Base-by-base conservation (phyloP, 768 basidiomycete species). In the Trametes elegans region DNA sequence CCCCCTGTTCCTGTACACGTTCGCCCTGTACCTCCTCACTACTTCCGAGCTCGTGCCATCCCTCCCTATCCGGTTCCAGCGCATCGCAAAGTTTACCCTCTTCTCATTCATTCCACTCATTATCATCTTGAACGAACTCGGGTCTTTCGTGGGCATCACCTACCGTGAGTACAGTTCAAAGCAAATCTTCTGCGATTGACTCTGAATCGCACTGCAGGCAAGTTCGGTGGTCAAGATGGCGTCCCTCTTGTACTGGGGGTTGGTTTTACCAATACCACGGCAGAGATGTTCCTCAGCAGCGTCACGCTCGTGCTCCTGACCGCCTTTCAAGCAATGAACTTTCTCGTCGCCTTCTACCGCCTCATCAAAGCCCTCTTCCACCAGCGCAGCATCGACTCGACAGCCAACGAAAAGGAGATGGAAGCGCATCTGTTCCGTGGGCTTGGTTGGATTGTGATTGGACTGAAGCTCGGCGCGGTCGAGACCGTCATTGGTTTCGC, bases 401-500 rank as follows among this genome's bases (percentile, higher is more conserved):
- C 73, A 7, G 46, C 41, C n/a, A 38, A 23, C 6, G 69, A 70
- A 10, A 71, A 71, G 80, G 53, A 72, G 45, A 39, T 50, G 31
- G 53, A 60, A 28, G 56, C 60, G 16, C 67, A 73, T 21, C 67
- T 80, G 18, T 72, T 84, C 60, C 78, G 75, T 53, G 90, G 89
- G 9, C 77, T 81, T 9, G 80, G 74, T 16, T 91, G 87, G 88
- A 74, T 90, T 40, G 71, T 77, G n/a, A 71, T 64, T 0, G 87
- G 81, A 3, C 64, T 87, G 51, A 79, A 82, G 62, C 63, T 90
- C 23, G 86, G 87, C 9, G 80, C 80, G 3, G 65, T 84, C 42
- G 90, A 92, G 68, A 81, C 79, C 5, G 66, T 82, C 6, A 63
- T 85, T 9, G 90, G 88, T 0, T 90, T 89, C 60, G 77, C 76